Percentiles rank a stretch among this genome's conserved stretches.
Evolutionary conservation across 2,329 filamentous ascomycete species (phyloP).

Genomic region (Penicillium digitatum): DNA sequence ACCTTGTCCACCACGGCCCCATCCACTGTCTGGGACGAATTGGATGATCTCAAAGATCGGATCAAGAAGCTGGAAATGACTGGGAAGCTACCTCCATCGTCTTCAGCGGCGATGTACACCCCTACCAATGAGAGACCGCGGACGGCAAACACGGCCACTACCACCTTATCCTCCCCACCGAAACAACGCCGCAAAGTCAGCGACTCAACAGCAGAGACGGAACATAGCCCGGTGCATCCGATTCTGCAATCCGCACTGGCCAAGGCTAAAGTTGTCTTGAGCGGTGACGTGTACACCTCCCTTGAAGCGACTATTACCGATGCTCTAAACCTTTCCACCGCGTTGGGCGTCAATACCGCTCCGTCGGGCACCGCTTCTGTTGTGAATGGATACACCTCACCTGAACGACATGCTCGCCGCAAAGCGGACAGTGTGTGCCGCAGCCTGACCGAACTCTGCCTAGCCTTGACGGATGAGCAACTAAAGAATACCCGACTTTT

Average conservation of each 20-base stretch:
- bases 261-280: slow-evolving; percentile 70
- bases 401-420: slow-evolving; percentile 79
- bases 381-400: slow-evolving; percentile 40
- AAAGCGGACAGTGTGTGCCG: slow-evolving; percentile 93
- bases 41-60: slow-evolving; percentile 90
- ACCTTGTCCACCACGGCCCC: slow-evolving; percentile 82
- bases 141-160: slow-evolving; percentile 86
- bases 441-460: slow-evolving; percentile 84
- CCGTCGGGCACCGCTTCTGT: slow-evolving; percentile 44
- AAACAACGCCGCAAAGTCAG: slow-evolving; percentile 61
- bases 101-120: slow-evolving; percentile 71
- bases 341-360: slow-evolving; percentile 70
- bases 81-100: slow-evolving; percentile 78
- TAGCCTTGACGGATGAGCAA: slow-evolving; percentile 68
- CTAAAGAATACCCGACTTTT: slow-evolving; percentile 27
- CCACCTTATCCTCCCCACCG: slow-evolving; percentile 85
- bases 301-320: slow-evolving; percentile 79
- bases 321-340: slow-evolving; percentile 70
- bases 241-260: slow-evolving; percentile 74
- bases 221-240: slow-evolving; percentile 62
- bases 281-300: slow-evolving; percentile 67
- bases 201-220: slow-evolving; percentile 33
- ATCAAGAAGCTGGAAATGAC: slow-evolving; percentile 87
- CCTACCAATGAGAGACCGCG: slow-evolving; percentile 75
- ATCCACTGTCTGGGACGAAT: slow-evolving; percentile 94